Percentiles rank a stretch among this genome's conserved stretches.
Conservation (phyloP, 768 basidiomycete species). For the Naganishia kalamii region DNA sequence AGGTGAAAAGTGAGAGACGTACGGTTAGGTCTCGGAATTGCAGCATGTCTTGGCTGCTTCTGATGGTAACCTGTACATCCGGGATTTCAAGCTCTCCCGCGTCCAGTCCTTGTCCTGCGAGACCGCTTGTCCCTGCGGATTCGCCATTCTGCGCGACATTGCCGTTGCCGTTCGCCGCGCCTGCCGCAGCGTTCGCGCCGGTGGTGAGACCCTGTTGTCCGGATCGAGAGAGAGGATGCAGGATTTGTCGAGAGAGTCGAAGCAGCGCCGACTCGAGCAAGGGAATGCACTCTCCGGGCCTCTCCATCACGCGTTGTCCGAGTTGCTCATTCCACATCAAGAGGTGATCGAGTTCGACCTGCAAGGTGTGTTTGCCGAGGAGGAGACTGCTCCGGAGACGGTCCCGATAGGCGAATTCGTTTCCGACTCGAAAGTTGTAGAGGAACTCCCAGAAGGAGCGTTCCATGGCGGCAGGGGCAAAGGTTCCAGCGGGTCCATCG, state of each 20-base stretch:
- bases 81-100: slow-evolving; percentile 51
- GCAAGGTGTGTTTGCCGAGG: slow-evolving; percentile 75
- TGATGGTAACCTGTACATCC: slow-evolving; percentile 78
- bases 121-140: not conserved
- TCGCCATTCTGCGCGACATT: not conserved
- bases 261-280: slow-evolving; percentile 90
- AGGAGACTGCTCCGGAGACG: slow-evolving; percentile 82
- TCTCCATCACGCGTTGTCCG: slow-evolving; percentile 80
- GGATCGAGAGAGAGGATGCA: slow-evolving; percentile 64
- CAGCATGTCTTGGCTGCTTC: slow-evolving; percentile 83
- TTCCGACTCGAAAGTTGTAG: slow-evolving; percentile 76
- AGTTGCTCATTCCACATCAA: slow-evolving; percentile 84
- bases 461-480: slow-evolving; percentile 73
- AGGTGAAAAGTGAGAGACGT: too few relatives aligned
- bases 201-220: slow-evolving; percentile 41
- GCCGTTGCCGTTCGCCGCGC: slow-evolving; percentile 52
- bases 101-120: slow-evolving; percentile 32
- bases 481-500: slow-evolving; percentile 53
- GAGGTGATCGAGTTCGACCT: slow-evolving; percentile 68
- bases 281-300: slow-evolving; percentile 80
- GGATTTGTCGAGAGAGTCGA: slow-evolving; percentile 70
- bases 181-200: slow-evolving; percentile 48
- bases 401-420: slow-evolving; percentile 89
- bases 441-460: slow-evolving; percentile 77
- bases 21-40: slow-evolving; percentile 89